Conservation (phyloP, 2,329 filamentous ascomycete species). For the Penicillium italicum region DNA sequence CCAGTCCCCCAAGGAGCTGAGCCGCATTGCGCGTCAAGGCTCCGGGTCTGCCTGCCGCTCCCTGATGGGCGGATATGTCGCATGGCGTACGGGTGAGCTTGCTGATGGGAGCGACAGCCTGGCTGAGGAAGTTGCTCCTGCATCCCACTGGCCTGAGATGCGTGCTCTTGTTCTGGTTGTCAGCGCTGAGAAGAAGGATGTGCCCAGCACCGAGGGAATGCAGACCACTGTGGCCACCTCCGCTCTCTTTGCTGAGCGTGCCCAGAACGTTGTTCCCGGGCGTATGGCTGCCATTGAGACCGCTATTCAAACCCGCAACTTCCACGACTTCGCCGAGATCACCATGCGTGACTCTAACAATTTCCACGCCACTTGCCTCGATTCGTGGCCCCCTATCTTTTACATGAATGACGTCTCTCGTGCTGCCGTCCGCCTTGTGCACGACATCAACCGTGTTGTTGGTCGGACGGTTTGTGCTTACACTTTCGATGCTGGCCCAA, state of each 20-base stretch:
- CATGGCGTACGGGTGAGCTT: slow-evolving; percentile 77
- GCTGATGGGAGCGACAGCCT: slow-evolving; percentile 80
- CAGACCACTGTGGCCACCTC: slow-evolving; percentile 93
- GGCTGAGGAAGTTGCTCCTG: slow-evolving; percentile 83
- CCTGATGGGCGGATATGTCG: slow-evolving; percentile 92
- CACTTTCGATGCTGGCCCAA: slow-evolving; percentile 95
- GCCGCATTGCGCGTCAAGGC: slow-evolving; percentile 84
- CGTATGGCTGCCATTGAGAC: slow-evolving; percentile 83
- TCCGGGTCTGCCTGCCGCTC: slow-evolving; percentile 92
- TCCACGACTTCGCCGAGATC: slow-evolving; percentile 78
- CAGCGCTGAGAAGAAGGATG: slow-evolving; percentile 91
- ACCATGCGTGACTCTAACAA: slow-evolving; percentile 97
- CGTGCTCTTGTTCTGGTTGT: slow-evolving; percentile 86
- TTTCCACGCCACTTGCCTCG: slow-evolving; percentile 92
- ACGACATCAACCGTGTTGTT: slow-evolving; percentile 77
- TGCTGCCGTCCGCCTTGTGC: slow-evolving; percentile 82
- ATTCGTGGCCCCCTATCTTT: slow-evolving; percentile 96
- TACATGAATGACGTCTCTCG: slow-evolving; percentile 95
- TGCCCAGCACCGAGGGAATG: slow-evolving; percentile 91
- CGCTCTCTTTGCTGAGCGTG: slow-evolving; percentile 75
- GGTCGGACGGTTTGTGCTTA: slow-evolving; percentile 84
- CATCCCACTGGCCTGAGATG: slow-evolving; percentile 93
- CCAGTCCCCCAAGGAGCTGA: slow-evolving; percentile 76
- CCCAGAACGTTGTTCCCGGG: slow-evolving; percentile 70
- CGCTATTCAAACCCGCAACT: slow-evolving; percentile 74